Percentiles rank a stretch among this genome's conserved stretches.
Evolutionary conservation across 345 rosid genomes (phyloP).

Genomic region (Lepidium didymum): DNA sequence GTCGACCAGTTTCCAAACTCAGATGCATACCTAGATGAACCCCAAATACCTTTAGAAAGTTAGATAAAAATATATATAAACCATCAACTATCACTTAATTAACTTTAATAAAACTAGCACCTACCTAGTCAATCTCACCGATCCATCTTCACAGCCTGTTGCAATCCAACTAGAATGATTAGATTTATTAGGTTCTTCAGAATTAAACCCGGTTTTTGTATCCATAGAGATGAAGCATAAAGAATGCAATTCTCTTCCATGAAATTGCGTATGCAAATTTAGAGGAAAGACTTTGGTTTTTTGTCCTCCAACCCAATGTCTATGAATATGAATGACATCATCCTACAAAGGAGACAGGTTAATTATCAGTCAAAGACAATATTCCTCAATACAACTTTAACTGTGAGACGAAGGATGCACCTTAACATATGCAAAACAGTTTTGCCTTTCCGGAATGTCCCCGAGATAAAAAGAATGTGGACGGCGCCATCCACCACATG

Average conservation of each 20-base stretch:
- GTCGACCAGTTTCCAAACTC: conserved; percentile 55
- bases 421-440: conserved; percentile 92
- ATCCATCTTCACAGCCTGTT: conserved; percentile 98
- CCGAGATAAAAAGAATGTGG: conserved; percentile 87
- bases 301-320: conserved; percentile 46
- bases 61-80: background rate
- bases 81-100: background rate
- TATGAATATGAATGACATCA: conserved; percentile 69
- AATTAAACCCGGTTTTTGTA: conserved; percentile 27
- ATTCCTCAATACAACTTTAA: background rate
- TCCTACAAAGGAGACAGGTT: conserved; percentile 43
- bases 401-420: conserved; percentile 30
- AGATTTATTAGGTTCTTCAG: conserved; percentile 23
- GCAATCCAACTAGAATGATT: conserved; percentile 70
- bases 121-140: conserved; percentile 91
- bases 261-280: conserved; percentile 79
- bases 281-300: conserved; percentile 52
- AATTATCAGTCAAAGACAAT: conserved; percentile 11
- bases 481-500: conserved; percentile 99
- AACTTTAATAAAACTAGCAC: conserved; percentile 7
- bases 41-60: conserved; percentile 9
- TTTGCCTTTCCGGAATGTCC: conserved; percentile 56
- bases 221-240: conserved; percentile 60
- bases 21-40: conserved; percentile 47
- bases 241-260: conserved; percentile 93